These are phyloP conservation scores for Clarireedia sp. DNA, from an alignment of 2,329 filamentous ascomycete genomes.

Conservation along the genomic window DNA sequence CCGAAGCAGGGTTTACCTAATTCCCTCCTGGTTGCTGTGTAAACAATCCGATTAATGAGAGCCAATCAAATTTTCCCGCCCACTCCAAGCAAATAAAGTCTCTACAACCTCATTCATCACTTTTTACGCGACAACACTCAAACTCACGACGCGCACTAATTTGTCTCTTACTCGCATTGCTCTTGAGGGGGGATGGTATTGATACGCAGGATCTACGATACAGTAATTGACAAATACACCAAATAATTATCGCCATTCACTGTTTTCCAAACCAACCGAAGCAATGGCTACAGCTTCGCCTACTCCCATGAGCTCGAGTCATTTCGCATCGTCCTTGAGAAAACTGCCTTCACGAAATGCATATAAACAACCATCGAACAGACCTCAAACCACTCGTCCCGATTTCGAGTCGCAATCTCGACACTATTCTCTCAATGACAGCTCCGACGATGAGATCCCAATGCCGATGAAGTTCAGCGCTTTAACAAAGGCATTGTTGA, in stretches of 20 bases:
- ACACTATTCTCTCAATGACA: slow-evolving; percentile 59
- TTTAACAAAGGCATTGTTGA: slow-evolving; percentile 77
- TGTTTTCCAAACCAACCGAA: neutral
- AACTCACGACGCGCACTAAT: neutral
- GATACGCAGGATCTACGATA: slow-evolving; percentile 14
- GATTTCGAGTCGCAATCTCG: slow-evolving; percentile 30
- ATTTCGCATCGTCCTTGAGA: slow-evolving; percentile 39
- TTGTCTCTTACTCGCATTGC: slow-evolving; percentile 12
- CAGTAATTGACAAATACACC: slow-evolving; percentile 9
- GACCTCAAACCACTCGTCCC: slow-evolving; percentile 30
- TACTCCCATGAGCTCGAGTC: slow-evolving; percentile 44
- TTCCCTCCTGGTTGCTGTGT: neutral
- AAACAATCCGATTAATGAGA: neutral
- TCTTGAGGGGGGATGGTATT: slow-evolving; percentile 22
- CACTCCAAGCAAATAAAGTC: neutral
- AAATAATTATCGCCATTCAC: slow-evolving; percentile 5
- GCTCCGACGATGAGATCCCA: slow-evolving; percentile 89
- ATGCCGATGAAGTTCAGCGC: slow-evolving; percentile 87
- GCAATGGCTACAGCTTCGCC: slow-evolving; percentile 47
- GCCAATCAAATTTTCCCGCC: slow-evolving; percentile 9
- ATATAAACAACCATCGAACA: slow-evolving; percentile 42
- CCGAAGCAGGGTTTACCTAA: neutral
- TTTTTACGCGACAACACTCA: neutral
- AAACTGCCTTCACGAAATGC: slow-evolving; percentile 47
- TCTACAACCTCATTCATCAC: neutral